phyloP scores from a whole-genome alignment of 352 stramenopile species.

The Phytopythium boreale region DNA sequence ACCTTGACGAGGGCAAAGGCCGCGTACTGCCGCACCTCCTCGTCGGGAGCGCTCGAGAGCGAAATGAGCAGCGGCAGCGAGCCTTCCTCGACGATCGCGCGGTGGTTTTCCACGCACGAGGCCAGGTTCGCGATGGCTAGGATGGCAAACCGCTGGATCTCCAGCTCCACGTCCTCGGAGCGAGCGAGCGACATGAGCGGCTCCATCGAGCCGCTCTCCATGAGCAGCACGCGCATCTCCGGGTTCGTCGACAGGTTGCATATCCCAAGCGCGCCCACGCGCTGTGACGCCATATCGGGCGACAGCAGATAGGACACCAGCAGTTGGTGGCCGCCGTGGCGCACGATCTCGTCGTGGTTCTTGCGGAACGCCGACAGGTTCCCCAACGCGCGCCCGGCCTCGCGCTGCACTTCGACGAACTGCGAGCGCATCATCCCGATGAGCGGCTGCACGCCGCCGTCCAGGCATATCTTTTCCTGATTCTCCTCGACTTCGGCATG shows the following conservation, averaged over 20 bases:
- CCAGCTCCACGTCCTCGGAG: conserved; percentile 93
- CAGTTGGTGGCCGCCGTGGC: conserved; percentile 91
- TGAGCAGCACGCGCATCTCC: conserved; percentile 87
- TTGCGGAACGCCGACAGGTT: conserved; percentile 91
- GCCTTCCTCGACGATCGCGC: conserved; percentile 91
- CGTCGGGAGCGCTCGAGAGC: conserved; percentile 92
- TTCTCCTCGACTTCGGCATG: conserved; percentile 94
- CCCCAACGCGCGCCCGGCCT: conserved; percentile 88
- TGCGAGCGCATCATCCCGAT: conserved; percentile 95
- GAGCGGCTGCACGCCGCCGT: conserved; percentile 90
- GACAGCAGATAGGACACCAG: conserved; percentile 95
- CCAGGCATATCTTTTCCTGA: conserved; percentile 92
- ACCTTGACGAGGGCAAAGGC: conserved; percentile 95
- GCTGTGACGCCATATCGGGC: conserved; percentile 92
- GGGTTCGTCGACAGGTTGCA: conserved; percentile 94
- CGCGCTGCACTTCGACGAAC: conserved; percentile 93
- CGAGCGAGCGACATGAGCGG: conserved; percentile 93
- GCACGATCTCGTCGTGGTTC: conserved; percentile 91
- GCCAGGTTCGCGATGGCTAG: conserved; percentile 94
- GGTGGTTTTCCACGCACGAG: conserved; percentile 93
- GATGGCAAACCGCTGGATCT: conserved; percentile 94
- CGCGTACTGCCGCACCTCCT: conserved; percentile 94
- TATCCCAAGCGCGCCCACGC: conserved; percentile 92
- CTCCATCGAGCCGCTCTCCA: conserved; percentile 93
- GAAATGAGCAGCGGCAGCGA: conserved; percentile 94